Conservation (phyloP, 2,329 filamentous ascomycete genomes). For the Cladorrhinum sp. region DNA sequence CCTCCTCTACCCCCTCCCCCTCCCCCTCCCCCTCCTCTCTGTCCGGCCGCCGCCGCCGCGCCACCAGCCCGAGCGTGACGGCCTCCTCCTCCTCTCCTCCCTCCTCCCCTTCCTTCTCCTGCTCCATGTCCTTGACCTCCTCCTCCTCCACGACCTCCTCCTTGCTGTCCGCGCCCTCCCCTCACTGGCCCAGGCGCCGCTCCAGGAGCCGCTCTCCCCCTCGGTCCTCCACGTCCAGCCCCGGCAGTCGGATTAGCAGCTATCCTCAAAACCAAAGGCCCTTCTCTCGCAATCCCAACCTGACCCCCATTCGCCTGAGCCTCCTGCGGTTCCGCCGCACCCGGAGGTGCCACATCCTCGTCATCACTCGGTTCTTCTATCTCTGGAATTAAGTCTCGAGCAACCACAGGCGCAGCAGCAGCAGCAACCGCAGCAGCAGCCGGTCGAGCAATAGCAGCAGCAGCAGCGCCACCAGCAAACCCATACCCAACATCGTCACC, state of each 20-base stretch:
- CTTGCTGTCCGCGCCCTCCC: slow-evolving; percentile 19
- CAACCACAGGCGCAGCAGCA: background rate
- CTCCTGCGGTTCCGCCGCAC: slow-evolving; percentile 25
- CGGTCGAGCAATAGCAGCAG: too few species aligned
- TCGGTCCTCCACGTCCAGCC: slow-evolving; percentile 28
- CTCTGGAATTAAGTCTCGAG: slow-evolving; percentile 26
- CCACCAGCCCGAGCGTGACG: background rate
- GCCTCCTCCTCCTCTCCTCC: slow-evolving; percentile 13
- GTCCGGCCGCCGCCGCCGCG: background rate
- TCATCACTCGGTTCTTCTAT: slow-evolving; percentile 36
- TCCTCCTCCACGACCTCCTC: slow-evolving; percentile 13
- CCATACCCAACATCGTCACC: slow-evolving; percentile 50
- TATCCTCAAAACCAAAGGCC: slow-evolving; percentile 55
- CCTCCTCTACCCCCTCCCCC: slow-evolving; percentile 9
- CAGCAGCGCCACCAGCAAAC: slow-evolving; percentile 39
- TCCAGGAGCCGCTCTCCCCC: slow-evolving; percentile 29
- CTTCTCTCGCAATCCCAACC: slow-evolving; percentile 52
- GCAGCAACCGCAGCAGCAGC: slow-evolving; percentile 4
- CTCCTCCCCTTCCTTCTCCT: slow-evolving; percentile 4
- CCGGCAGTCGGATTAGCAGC: slow-evolving; percentile 35
- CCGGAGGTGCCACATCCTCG: slow-evolving; percentile 28
- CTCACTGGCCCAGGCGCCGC: slow-evolving; percentile 1
- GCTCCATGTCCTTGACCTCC: slow-evolving; percentile 1
- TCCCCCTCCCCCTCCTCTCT: slow-evolving; percentile 10
- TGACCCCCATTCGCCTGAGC: slow-evolving; percentile 31